Evolutionary conservation across 1,284 basidiomycete genomes (phyloP), one percentile per base, ranked within the genome.

Genomic region (Heliocybe sulcata): DNA sequence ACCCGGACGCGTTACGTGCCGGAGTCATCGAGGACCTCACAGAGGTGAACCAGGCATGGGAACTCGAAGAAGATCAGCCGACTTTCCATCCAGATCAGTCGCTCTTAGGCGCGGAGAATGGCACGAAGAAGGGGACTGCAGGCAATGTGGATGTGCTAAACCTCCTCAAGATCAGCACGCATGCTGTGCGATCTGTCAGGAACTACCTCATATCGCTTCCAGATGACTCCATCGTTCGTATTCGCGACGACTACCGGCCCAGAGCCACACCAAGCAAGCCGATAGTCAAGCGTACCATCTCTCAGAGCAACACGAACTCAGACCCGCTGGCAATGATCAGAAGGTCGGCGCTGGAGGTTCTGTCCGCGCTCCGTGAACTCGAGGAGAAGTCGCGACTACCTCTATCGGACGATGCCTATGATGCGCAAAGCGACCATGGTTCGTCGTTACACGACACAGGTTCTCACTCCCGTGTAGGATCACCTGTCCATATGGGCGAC

Each of bases 181-280:
- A 77, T 48, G 82, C 87, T 3, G 82, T 94, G 55, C 81, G 90
- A 35, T 83, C 85, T 23, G 85, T 91, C 29, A 79, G 90, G 22
- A 90, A 91, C 66, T 92, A 92, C 65, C 72, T 91, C 26, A 72
- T 92, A 26, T 83, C 87, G 0, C 79, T 92, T 16, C 90, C 90
- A 0, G 86, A 89, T 63, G 88, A 90, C 59, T 77, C 79, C 2
- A 72, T 79, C 12, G 77, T 75, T 25, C 75, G 77, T 2, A 75
- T 79, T 53, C 77, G 77, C 22, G 74, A 75, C 23, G 74, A 84
- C 16, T 78, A 74, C 64, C 78, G 64, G 60, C 74, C 61, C 62
- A 72, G 63, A 59, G 77, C 63, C 62, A 71, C 68, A 61, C 72
- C 63, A 57, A 71, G 64, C 52, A 61, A 65, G 49, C 69, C 72